Conservation (phyloP, 257 asterid genomes). For the Penstemon eatonii region DNA sequence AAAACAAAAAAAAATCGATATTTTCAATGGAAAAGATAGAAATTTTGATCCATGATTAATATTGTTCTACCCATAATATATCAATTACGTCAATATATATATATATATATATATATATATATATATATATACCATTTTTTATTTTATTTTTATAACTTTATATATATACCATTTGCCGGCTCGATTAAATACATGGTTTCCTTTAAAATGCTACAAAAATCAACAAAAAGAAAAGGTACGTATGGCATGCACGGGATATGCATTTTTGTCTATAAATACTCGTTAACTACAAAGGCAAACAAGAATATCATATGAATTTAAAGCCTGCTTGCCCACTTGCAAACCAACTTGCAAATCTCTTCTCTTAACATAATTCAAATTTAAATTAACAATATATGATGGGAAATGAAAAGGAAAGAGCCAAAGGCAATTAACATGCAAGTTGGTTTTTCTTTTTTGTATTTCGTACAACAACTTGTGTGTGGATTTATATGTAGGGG, state of each 20-base stretch:
- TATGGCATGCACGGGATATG: background rate
- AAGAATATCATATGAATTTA: constrained; percentile 29
- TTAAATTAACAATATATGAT: background rate
- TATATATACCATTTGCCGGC: too few relatives aligned
- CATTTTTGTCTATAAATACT: background rate
- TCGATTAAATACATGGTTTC: too few relatives aligned
- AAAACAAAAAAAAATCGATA: too few relatives aligned
- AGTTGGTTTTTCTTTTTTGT: constrained; percentile 33
- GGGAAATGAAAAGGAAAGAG: background rate
- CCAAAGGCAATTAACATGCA: constrained; percentile 27
- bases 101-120: too few relatives aligned
- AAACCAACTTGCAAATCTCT: constrained; percentile 32
- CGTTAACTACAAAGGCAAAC: background rate
- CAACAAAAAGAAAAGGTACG: too few relatives aligned
- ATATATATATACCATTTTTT: too few relatives aligned
- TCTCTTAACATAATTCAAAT: constrained; percentile 7
- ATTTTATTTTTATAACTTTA: too few relatives aligned
- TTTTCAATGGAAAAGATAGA: too few relatives aligned
- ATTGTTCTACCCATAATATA: too few relatives aligned
- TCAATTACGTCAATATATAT: too few relatives aligned
- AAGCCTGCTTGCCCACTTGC: constrained; percentile 49
- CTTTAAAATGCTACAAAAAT: too few relatives aligned
- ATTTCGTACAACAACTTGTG: constrained; percentile 43
- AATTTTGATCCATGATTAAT: too few relatives aligned
- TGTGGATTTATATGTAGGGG: constrained; percentile 13